phyloP scores from a whole-genome alignment of 148 eudicot genomes.

The Camellia sinensis region DNA sequence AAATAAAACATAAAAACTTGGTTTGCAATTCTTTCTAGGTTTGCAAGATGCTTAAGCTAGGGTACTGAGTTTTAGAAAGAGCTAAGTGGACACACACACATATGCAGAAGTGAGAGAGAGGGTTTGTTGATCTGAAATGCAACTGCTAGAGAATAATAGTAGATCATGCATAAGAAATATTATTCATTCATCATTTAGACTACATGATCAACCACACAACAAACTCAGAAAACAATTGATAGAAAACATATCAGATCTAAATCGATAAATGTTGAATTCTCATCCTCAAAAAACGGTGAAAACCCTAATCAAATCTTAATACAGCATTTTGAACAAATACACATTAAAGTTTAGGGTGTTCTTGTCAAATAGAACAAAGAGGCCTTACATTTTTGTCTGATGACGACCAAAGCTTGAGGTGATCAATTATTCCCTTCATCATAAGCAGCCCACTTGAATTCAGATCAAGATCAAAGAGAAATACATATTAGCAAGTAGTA shows the following conservation, averaged over 20 bases:
- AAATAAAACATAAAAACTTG: too few species aligned
- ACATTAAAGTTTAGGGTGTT: neutral
- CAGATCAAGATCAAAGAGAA: neutral
- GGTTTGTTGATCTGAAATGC: too few species aligned
- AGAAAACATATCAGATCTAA: neutral
- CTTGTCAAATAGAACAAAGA: neutral
- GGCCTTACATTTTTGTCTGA: neutral
- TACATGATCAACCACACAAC: neutral
- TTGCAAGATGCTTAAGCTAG: too few species aligned
- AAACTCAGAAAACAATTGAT: neutral
- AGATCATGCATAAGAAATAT: too few species aligned
- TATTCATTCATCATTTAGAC: too few species aligned
- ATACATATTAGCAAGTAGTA: neutral
- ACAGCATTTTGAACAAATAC: neutral
- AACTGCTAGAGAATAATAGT: too few species aligned
- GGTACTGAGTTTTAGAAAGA: too few species aligned
- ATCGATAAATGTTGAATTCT: neutral
- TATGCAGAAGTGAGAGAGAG: too few species aligned
- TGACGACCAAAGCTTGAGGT: neutral
- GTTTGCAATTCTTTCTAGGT: too few species aligned
- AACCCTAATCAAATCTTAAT: neutral
- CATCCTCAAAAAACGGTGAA: neutral
- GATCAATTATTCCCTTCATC: neutral
- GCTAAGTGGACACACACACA: too few species aligned
- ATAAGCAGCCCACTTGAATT: conserved; percentile 3